Conservation (phyloP, 257 asterid genomes). For the Mitragyna speciosa region DNA sequence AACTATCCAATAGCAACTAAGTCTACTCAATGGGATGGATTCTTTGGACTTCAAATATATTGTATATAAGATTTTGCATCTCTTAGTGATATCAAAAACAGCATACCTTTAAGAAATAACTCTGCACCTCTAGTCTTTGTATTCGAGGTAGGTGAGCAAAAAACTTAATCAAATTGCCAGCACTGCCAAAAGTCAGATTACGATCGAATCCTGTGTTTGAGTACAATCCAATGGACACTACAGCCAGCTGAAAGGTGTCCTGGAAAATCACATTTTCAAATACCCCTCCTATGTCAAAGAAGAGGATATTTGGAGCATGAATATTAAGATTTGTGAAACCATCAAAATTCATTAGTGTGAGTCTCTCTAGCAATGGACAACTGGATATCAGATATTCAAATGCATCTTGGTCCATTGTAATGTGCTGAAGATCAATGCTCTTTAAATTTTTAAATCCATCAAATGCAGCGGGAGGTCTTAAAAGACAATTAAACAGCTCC, state of each 20-base stretch:
- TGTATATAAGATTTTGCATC: neutral
- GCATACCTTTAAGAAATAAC: constrained; percentile 86
- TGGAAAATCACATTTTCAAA: constrained; percentile 73
- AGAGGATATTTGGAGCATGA: constrained; percentile 83
- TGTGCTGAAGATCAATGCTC: constrained; percentile 96
- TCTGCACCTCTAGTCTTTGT: constrained; percentile 96
- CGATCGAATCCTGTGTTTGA: constrained; percentile 52
- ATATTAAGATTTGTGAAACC: constrained; percentile 73
- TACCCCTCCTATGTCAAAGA: constrained; percentile 90
- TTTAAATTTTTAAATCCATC: constrained; percentile 73
- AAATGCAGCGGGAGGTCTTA: constrained; percentile 66
- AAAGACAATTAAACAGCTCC: constrained; percentile 88
- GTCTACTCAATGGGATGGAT: neutral
- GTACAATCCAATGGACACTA: constrained; percentile 78
- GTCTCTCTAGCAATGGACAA: constrained; percentile 83
- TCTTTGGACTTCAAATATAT: neutral
- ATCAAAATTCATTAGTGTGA: constrained; percentile 89
- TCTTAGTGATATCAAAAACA: constrained; percentile 6
- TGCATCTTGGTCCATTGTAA: constrained; percentile 86
- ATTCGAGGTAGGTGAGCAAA: constrained; percentile 74
- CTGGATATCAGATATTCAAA: constrained; percentile 70
- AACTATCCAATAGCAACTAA: neutral
- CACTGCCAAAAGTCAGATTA: constrained; percentile 54
- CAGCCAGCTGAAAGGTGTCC: constrained; percentile 68
- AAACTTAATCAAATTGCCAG: constrained; percentile 74